A percentile compares a stretch with the other conserved stretches of the same genome.
Evolutionary conservation across 1,139 yeast genomes (phyloP).

Genomic region (Geotrichum bryndzae): DNA sequence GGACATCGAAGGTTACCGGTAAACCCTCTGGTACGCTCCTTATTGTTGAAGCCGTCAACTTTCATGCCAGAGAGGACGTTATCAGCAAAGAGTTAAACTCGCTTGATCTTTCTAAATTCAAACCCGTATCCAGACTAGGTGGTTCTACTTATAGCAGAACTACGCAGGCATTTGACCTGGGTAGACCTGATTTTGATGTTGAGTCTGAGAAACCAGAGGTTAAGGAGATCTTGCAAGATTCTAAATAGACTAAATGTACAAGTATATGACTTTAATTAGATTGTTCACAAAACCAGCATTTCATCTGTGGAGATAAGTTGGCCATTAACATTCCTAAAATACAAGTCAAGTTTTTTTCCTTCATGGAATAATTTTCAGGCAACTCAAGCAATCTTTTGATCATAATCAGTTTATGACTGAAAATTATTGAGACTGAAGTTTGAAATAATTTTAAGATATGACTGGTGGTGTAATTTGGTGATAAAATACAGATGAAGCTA

Average conservation of each 20-base stretch:
- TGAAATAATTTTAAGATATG: too few relatives aligned
- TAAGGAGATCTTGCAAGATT: conserved; percentile 6
- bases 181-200: conserved; percentile 40
- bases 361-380: too few relatives aligned
- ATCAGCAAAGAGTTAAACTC: conserved; percentile 39
- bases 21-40: conserved; percentile 40
- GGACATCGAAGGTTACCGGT: conserved; percentile 41
- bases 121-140: conserved; percentile 53
- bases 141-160: conserved; percentile 48
- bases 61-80: conserved; percentile 54
- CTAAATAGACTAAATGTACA: neutral
- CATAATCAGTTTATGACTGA: too few relatives aligned
- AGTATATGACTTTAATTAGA: neutral
- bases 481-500: too few relatives aligned
- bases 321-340: too few relatives aligned
- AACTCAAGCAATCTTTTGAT: too few relatives aligned
- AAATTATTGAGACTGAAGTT: too few relatives aligned
- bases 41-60: conserved; percentile 51
- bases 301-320: too few relatives aligned
- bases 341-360: too few relatives aligned
- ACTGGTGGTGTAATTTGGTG: too few relatives aligned
- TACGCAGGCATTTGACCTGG: conserved; percentile 41
- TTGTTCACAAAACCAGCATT: neutral
- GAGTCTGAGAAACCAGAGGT: conserved; percentile 20
- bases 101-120: conserved; percentile 46